phyloP scores from a whole-genome alignment of 2,329 filamentous ascomycete species.

The Apiospora sp. region DNA sequence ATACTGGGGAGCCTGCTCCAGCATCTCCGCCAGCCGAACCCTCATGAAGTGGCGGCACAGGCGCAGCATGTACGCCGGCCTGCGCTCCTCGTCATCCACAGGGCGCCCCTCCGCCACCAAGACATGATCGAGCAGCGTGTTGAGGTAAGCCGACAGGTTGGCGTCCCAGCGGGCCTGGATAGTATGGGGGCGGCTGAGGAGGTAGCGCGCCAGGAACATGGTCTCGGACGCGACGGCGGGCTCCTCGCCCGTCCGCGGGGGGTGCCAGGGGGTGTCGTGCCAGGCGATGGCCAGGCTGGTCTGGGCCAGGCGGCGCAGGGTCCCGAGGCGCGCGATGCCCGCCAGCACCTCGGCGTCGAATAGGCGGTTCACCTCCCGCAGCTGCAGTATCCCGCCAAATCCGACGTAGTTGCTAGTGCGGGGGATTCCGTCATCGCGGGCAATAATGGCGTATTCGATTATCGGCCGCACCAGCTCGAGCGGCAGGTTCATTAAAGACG shows the following conservation, averaged over 20 bases:
- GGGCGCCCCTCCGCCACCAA: not conserved
- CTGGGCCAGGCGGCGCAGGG: not conserved
- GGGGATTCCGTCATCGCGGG: not conserved
- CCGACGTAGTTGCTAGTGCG: not conserved
- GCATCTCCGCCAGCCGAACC: not conserved
- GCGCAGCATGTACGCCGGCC: not conserved
- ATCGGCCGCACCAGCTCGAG: not conserved
- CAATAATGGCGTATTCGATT: not conserved
- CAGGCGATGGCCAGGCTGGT: not conserved
- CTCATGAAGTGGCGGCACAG: not conserved
- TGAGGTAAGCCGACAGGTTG: not conserved
- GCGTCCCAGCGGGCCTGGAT: not conserved
- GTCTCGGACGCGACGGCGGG: not conserved
- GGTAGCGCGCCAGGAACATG: not conserved
- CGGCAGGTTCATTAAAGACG: not conserved
- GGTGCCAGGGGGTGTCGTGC: not conserved
- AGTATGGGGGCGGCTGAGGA: not conserved
- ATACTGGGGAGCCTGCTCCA: not conserved
- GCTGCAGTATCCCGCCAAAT: not conserved
- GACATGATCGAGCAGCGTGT: not conserved
- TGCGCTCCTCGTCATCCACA: not conserved
- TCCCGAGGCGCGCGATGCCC: not conserved
- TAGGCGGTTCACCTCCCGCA: not conserved
- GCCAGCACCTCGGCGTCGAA: not conserved
- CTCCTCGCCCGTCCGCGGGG: not conserved